phyloP scores from a whole-genome alignment of 75 land plant species.

The Sequoia sempervirens region DNA sequence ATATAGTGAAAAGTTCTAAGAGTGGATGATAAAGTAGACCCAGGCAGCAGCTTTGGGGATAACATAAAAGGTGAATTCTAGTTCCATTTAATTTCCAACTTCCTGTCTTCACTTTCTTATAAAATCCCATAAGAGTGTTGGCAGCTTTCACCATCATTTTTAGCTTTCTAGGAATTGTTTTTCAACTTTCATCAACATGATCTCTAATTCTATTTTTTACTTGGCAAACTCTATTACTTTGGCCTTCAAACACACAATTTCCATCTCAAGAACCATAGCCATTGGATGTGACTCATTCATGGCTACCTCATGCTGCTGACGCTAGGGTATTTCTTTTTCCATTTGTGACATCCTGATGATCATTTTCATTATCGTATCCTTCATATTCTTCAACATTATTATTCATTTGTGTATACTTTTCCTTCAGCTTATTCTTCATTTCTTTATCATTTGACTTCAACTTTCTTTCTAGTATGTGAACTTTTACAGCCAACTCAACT shows the following conservation, averaged over 20 bases:
- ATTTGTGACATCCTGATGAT: background rate
- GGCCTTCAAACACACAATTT: background rate
- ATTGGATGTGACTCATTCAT: background rate
- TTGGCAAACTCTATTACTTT: background rate
- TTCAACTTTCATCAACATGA: background rate
- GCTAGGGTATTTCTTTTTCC: background rate
- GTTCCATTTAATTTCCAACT: background rate
- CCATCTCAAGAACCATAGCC: background rate
- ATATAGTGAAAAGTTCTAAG: background rate
- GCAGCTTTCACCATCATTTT: background rate
- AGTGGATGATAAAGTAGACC: too few species aligned
- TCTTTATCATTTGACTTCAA: background rate
- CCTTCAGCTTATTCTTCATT: background rate
- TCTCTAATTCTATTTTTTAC: background rate
- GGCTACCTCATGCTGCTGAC: background rate
- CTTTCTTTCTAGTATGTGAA: too few species aligned
- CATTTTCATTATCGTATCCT: background rate
- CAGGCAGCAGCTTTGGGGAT: background rate
- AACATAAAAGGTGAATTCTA: background rate
- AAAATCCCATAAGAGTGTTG: background rate
- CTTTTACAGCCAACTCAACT: background rate
- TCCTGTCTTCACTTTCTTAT: background rate
- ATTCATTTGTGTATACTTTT: too few species aligned
- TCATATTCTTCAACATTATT: too few species aligned
- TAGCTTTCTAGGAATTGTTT: background rate